A percentile compares a stretch with the other conserved stretches of the same genome.
Evolutionary conservation across 805 yeast genomes (phyloP).

Genomic region (Cyberlindnera nakhonratchasimensis): DNA sequence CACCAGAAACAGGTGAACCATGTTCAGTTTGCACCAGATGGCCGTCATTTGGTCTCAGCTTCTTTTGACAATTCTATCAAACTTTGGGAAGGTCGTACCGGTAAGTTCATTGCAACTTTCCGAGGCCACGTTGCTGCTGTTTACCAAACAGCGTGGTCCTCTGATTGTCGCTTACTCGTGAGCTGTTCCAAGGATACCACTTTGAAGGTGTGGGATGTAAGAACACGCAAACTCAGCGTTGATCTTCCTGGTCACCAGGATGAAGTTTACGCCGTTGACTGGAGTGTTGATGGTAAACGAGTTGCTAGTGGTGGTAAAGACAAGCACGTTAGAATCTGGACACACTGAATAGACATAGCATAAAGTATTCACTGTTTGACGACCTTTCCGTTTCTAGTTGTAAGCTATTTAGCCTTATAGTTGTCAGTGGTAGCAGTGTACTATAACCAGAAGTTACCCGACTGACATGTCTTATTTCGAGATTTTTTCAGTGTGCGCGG

Average conservation of each 20-base stretch:
- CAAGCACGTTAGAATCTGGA: conserved; percentile 91
- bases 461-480: neutral
- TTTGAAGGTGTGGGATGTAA: conserved; percentile 92
- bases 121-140: conserved; percentile 98
- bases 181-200: conserved; percentile 96
- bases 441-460: conserved; percentile 1
- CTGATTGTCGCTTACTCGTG: conserved; percentile 86
- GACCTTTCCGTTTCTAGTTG: no score
- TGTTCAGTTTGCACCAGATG: conserved; percentile 95
- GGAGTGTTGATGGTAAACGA: conserved; percentile 92
- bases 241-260: conserved; percentile 96
- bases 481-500: neutral
- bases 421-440: no score
- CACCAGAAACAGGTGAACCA: conserved; percentile 96
- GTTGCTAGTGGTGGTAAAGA: conserved; percentile 99
- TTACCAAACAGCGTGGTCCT: conserved; percentile 96
- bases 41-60: conserved; percentile 83
- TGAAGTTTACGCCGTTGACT: conserved; percentile 95
- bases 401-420: neutral
- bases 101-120: conserved; percentile 83
- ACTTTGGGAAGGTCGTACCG: conserved; percentile 93
- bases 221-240: conserved; percentile 75
- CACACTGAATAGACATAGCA: conserved; percentile 43
- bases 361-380: no score
- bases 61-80: conserved; percentile 95